Conservation (phyloP, 2,329 filamentous ascomycete species). For the Fusarium pseudograminearum region DNA sequence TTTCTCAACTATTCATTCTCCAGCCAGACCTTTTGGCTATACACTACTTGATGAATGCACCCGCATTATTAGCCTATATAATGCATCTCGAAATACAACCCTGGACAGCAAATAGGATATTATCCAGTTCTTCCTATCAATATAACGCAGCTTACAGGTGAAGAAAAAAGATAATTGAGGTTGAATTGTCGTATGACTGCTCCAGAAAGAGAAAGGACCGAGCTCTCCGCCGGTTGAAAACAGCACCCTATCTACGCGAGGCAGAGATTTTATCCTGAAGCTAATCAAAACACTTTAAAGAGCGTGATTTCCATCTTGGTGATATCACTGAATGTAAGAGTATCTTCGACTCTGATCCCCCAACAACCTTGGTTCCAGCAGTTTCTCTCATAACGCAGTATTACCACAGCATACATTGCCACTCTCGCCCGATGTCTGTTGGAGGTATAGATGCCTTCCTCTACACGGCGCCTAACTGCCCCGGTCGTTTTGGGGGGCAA, state of each 20-base stretch:
- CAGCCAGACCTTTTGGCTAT: too few species aligned
- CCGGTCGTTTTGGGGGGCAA: too few species aligned
- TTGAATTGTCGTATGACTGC: neutral
- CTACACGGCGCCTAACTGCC: neutral
- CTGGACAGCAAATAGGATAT: accelerated
- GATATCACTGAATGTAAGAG: neutral
- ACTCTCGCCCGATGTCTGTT: too few species aligned
- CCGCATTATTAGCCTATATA: neutral
- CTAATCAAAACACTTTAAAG: neutral
- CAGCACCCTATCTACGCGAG: too few species aligned
- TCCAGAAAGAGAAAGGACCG: neutral
- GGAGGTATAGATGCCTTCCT: neutral
- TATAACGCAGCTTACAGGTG: neutral
- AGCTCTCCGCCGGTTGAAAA: neutral
- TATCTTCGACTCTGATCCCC: neutral
- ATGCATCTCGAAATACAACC: neutral
- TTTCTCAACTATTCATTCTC: too few species aligned
- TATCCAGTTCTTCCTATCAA: neutral
- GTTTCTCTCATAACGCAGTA: neutral
- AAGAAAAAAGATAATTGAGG: too few species aligned
- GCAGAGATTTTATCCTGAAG: neutral
- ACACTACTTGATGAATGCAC: neutral
- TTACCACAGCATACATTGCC: neutral
- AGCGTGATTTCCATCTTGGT: neutral
- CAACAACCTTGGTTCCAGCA: neutral